Evolutionary conservation across 164 flowering plant species (phyloP), one percentile per base, ranked within the genome.

Genomic region (Paratinospora sagittata): DNA sequence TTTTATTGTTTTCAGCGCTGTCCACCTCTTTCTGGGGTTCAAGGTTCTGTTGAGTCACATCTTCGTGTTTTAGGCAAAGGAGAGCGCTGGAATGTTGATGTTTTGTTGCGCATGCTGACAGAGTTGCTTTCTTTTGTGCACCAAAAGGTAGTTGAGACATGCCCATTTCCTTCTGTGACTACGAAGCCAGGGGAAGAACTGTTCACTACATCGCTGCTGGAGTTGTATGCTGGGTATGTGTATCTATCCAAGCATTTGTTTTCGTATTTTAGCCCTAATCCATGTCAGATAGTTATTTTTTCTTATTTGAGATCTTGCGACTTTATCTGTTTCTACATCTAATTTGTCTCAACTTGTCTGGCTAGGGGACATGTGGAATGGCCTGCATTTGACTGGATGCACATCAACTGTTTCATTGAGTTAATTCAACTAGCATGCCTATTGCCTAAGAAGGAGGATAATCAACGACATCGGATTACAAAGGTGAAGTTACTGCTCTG

Each of bases 11-110:
- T 65, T 72, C 92, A 95, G 99, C 90, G 87, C 34, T 95, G 98
- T 65, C 97, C 96, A n/a, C 97, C 99, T 58, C 87, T 95, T 79
- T 95, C 98, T 23, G 98, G 99, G 17, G 98, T 95, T 76, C 98
- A 93, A 80, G 95, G 92, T 64, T 92, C 98, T 61, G 72, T 89
- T 57, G 99, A 92, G 78, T 88, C 97, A 9, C 90, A 91, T 79
- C 81, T 95, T 66, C 96, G 81, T 68, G 94, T 85, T 78, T 81
- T 95, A 69, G 99, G 99, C 61, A 97, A 95, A 75, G 80, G 98
- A 70, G 99, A 95, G 67, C 94, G 99, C 63, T 95, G 99, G 99
- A 92, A 85, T 76, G 68, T 91, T 74, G 98, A 95, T 84, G 95
- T 90, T 77, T 76, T 95, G 63, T 70, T 95, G 67, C 87, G 93